Percentiles rank a stretch among this genome's conserved stretches.
phyloP scores from a whole-genome alignment of 2,329 filamentous ascomycete species.

The Triangularia setosa region DNA sequence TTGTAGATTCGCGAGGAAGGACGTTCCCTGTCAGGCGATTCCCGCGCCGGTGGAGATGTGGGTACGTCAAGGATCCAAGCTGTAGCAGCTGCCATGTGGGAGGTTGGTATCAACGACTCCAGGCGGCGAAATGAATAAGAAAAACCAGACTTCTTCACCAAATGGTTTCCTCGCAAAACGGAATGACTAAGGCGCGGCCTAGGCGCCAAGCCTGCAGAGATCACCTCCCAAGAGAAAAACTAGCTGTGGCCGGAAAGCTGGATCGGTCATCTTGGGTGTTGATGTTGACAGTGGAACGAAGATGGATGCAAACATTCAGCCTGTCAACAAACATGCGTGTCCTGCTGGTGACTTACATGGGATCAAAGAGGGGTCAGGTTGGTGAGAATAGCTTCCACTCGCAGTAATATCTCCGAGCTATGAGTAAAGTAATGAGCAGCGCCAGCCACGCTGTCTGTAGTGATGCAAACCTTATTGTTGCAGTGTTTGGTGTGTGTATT shows the following conservation, averaged over 20 bases:
- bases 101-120: neutral
- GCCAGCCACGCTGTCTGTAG: neutral
- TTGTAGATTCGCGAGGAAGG: slow-evolving; percentile 1
- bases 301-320: neutral
- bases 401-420: neutral
- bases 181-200: neutral
- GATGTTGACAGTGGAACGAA: neutral
- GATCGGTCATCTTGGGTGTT: neutral
- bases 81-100: slow-evolving; percentile 1
- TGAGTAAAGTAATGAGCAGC: neutral
- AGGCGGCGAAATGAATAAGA: slow-evolving; percentile 1
- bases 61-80: neutral
- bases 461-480: neutral
- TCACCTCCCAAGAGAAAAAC: neutral
- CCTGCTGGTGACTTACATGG: neutral
- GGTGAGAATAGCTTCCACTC: neutral
- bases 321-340: neutral
- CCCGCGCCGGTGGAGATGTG: neutral
- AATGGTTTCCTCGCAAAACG: neutral
- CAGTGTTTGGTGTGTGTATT: neutral
- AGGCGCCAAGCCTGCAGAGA: neutral
- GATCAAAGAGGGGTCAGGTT: neutral
- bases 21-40: neutral
- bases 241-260: neutral
- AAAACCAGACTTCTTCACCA: neutral